phyloP scores from a whole-genome alignment of 352 stramenopile species.

The Phytopythium aichiense region DNA sequence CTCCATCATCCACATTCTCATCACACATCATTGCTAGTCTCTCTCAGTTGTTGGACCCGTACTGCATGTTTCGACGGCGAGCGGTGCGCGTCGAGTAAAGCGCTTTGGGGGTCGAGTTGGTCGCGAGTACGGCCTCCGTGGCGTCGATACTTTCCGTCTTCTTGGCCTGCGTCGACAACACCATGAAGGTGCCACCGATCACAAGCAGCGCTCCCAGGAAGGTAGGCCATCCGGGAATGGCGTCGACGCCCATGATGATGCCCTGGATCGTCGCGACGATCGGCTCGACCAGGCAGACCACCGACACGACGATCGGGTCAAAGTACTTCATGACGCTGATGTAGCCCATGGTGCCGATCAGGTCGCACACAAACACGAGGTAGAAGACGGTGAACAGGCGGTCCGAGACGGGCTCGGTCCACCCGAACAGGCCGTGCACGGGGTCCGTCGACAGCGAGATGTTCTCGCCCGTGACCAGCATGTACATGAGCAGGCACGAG shows the following conservation, averaged over 20 bases:
- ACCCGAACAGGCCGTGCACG: constrained; percentile 80
- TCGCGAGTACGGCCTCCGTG: constrained; percentile 59
- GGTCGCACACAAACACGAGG: constrained; percentile 85
- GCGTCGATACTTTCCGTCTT: constrained; percentile 84
- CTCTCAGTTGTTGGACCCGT: constrained; percentile 3
- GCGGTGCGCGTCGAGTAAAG: constrained; percentile 55
- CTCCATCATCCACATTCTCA: background rate
- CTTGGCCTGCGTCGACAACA: constrained; percentile 68
- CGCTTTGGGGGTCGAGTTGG: constrained; percentile 51
- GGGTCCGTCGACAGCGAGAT: constrained; percentile 55
- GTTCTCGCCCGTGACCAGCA: constrained; percentile 52
- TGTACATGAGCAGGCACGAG: constrained; percentile 50
- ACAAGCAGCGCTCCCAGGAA: constrained; percentile 74
- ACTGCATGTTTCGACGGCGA: constrained; percentile 8
- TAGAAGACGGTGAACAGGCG: constrained; percentile 75
- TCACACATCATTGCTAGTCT: background rate
- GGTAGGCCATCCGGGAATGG: constrained; percentile 62
- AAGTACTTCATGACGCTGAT: constrained; percentile 93
- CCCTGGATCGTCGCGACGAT: constrained; percentile 80
- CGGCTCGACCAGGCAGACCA: constrained; percentile 86
- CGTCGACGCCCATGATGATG: constrained; percentile 65
- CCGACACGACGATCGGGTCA: constrained; percentile 86
- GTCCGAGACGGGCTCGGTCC: constrained; percentile 49
- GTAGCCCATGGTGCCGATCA: constrained; percentile 87
- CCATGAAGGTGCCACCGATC: constrained; percentile 71